Base-by-base conservation (phyloP, 805 yeast genomes). In the Nakazawaea ernobii region DNA sequence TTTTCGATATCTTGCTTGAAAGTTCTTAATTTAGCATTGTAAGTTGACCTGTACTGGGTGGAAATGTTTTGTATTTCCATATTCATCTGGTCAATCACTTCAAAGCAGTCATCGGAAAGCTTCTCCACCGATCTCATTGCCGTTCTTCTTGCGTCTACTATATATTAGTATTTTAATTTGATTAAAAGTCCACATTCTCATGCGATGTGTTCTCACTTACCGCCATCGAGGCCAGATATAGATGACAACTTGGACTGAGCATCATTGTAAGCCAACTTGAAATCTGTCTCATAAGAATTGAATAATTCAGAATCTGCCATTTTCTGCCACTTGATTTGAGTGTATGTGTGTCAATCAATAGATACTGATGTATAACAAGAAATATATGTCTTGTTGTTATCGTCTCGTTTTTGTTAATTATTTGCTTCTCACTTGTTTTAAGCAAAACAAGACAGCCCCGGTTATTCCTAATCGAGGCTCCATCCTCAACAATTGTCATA, bases 21-120 rank as follows among this genome's bases (percentile, higher is more conserved):
- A 33, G 82, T 82, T 53, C 98, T 80, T 35, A 90, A 68, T 56
- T 84, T 84, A 29, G 91, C 70, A 61, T 91, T 90, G 59, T 76
- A 84, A 6, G 77, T 65, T 0, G 94, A 79, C 52, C 97, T 71
- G 52, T 71, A 78, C 52, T 66, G 78, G 51, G 92, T 82, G n/a
- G 96, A 88, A 32, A 89, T 74, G 57, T 83, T 84, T 60, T 84
- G 90, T 2, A 91, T 84, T 61, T 92, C 98, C 37, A 92, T 73
- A 27, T 81, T 81, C 83, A 94, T 83, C 55, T 92, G 95, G 54
- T 91, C 97, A 39, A 89, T 65, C 36, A 87, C 73, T 59, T 87
- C 95, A 47, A 80, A 75, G 33, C 85, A 84, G 59, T 88, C 96
- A 56, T 88, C 96, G n/a, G 85, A 70, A 15, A 84, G 75, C 39